Conservation (phyloP, 75 land plant genomes). For the Sequoia sempervirens region DNA sequence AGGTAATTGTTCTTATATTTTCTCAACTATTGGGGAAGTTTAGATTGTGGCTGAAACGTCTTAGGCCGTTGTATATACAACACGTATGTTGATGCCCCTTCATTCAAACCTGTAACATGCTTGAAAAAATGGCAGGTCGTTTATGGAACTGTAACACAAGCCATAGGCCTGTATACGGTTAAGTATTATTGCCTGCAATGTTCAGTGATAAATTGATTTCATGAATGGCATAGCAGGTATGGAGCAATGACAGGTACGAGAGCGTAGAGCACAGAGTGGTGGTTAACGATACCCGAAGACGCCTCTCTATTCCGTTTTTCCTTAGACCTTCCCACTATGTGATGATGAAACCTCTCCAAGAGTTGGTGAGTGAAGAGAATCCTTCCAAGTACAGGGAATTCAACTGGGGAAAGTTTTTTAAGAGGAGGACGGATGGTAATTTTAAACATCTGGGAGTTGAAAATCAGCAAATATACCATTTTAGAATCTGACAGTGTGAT, state of each 20-base stretch:
- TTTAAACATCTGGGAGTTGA: background rate
- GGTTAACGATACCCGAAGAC: constrained; percentile 42
- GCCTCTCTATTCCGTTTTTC: background rate
- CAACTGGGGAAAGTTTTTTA: constrained; percentile 31
- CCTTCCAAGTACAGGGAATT: constrained; percentile 52
- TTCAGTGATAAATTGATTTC: no score
- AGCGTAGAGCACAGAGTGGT: constrained; percentile 80
- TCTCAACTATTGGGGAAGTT: background rate
- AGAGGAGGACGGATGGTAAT: background rate
- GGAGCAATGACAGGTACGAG: constrained; percentile 71
- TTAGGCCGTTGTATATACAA: background rate
- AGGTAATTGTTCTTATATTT: constrained; percentile 23
- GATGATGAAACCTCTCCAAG: background rate
- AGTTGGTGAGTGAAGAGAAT: constrained; percentile 28
- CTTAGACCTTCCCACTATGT: background rate
- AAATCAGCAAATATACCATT: background rate
- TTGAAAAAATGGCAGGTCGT: no score
- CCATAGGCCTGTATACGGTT: no score
- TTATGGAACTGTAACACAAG: no score
- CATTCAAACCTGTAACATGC: no score
- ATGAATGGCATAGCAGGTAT: constrained; percentile 34
- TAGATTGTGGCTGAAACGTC: background rate
- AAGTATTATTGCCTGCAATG: no score
- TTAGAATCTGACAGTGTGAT: background rate
- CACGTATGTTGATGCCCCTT: background rate